Evolutionary conservation across 139 green algal species (phyloP), one percentile per base, ranked within the genome.

Genomic region (Chlamydomonas sp.): DNA sequence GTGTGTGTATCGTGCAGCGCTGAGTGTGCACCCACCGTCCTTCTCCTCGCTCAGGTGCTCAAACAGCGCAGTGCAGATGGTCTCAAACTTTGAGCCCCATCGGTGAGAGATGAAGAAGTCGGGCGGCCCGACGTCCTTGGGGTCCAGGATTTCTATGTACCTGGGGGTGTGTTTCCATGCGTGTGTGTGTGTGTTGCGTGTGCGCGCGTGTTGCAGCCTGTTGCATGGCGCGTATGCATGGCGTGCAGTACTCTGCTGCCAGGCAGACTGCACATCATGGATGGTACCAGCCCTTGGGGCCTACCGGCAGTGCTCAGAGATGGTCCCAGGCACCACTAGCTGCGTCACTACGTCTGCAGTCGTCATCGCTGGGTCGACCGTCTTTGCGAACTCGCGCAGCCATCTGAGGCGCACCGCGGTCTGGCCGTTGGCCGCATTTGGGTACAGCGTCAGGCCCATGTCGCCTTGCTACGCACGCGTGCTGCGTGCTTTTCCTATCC

Each of bases 41-140:
- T n/a, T n/a, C n/a, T n/a, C n/a, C n/a, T 61, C 50, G 5, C 16
- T 30, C 22, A 61, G 31, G 50, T 61, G 50, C 13, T 28, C 5
- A 5, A 34, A 35, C 22, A 61, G 13, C 16, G 13, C 13, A 30
- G 8, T 5, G 5, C 29, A 5, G 50, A 61, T 20, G 8, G 50
- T 34, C 22, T 6, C 5, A n/a, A 61, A 61, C 16, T 61, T 61
- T 28, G 16, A 20, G 13, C 50, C 50, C 50, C 50, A 61, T 30
- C 50, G 50, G 50, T 61, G 50, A 22, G 8, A 30, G 50, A 61
- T 61, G 50, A 61, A 61, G 50, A 61, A 61, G 50, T 61, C 50
- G 13, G 50, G 50, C 5, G 8, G 13, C 8, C 50, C 50, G 8
- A 61, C 24, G 13, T 61, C 8, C 50, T 61, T 30, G 13, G 50